Evolutionary conservation across 2,329 filamentous ascomycete species (phyloP).

Genomic region (Ophidiomyces ophidiicola): DNA sequence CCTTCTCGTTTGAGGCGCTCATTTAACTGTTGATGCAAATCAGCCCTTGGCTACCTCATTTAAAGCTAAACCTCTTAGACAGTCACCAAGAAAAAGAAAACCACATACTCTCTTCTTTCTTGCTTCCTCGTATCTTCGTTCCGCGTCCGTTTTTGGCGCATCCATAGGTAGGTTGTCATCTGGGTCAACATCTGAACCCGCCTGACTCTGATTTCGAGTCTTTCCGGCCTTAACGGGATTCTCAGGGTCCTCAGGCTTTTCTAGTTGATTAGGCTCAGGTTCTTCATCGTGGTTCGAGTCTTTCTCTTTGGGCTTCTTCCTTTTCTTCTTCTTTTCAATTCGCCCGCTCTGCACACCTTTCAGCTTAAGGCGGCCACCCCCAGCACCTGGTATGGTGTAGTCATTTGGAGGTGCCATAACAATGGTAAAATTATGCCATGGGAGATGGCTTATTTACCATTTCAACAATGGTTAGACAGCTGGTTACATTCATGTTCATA

Average conservation of each 20-base stretch:
- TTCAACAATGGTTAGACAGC: no score
- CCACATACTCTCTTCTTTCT: constrained; percentile 62
- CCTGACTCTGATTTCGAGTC: constrained; percentile 8
- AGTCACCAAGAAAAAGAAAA: neutral
- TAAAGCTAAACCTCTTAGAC: constrained; percentile 1
- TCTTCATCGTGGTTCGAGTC: constrained; percentile 3
- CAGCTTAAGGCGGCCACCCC: constrained; percentile 63
- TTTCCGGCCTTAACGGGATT: no score
- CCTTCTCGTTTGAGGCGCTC: constrained; percentile 72
- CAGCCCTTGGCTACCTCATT: constrained; percentile 10
- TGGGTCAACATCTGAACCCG: constrained; percentile 19
- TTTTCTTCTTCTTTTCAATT: constrained; percentile 14
- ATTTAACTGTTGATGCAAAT: constrained; percentile 49
- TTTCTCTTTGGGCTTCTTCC: constrained; percentile 20
- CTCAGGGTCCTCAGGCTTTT: neutral
- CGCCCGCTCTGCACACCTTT: constrained; percentile 56
- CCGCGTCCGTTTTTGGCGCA: constrained; percentile 66
- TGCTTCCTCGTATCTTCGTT: constrained; percentile 67
- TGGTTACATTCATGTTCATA: no score
- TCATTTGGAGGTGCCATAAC: constrained; percentile 12
- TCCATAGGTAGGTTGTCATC: constrained; percentile 21
- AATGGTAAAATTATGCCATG: neutral
- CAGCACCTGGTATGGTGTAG: constrained; percentile 35
- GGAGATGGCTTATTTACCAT: no score
- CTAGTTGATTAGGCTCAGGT: neutral